Percentiles rank a stretch among this genome's conserved stretches.
Evolutionary conservation across 2,329 filamentous ascomycete species (phyloP).

Genomic region (Tolypocladium tropicale): DNA sequence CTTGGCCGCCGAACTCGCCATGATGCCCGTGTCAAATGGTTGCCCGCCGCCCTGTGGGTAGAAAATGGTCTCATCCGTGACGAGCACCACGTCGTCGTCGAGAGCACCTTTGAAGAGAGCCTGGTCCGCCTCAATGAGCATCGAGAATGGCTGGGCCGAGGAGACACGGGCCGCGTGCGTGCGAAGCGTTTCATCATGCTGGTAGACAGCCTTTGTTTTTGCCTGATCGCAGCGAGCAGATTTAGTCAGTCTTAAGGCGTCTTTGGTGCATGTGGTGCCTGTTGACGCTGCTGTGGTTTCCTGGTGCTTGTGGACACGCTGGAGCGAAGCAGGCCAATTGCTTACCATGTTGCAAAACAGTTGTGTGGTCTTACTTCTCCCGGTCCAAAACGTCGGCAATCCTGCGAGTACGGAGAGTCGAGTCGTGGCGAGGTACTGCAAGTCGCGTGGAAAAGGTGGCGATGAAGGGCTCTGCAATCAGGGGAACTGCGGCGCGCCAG

Average conservation of each 20-base stretch:
- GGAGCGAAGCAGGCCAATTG: neutral
- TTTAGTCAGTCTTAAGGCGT: neutral
- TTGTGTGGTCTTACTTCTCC: neutral
- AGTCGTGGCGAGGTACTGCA: neutral
- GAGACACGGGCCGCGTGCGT: conserved; percentile 18
- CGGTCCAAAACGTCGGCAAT: neutral
- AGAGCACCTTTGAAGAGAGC: conserved; percentile 46
- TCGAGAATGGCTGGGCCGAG: conserved; percentile 34
- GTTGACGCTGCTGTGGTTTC: too few species aligned
- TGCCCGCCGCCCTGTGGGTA: conserved; percentile 66
- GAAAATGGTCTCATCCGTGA: conserved; percentile 57
- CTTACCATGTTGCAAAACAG: neutral
- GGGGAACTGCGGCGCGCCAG: neutral
- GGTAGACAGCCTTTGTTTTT: neutral
- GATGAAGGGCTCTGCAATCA: neutral
- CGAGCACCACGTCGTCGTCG: conserved; percentile 41
- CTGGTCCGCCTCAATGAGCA: conserved; percentile 38
- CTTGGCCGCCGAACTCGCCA: conserved; percentile 33
- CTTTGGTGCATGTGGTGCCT: neutral
- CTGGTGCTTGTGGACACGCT: too few species aligned
- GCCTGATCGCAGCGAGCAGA: neutral
- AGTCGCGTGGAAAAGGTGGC: neutral
- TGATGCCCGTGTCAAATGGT: conserved; percentile 53
- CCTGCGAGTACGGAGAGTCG: neutral
- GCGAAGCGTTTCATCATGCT: neutral